phyloP scores from a whole-genome alignment of 78 protist genomes.

The Mastigamoeba balamuthi region DNA sequence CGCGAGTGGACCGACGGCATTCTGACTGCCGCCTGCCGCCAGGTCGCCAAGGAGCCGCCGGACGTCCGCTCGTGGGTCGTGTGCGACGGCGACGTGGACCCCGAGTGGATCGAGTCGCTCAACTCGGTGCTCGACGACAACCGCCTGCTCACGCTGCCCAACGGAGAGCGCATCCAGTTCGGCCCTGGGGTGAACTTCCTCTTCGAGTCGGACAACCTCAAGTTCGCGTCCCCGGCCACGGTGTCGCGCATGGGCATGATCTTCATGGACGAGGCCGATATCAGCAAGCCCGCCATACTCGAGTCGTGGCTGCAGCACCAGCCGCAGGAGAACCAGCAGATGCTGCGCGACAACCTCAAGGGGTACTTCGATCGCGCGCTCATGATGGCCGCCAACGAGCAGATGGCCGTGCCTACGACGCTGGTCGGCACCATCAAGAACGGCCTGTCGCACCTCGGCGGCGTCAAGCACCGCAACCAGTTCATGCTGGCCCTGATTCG shows the following conservation, averaged over 20 bases:
- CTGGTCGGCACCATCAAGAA: constrained; percentile 27
- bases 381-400: neutral
- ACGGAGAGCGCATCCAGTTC: constrained; percentile 93
- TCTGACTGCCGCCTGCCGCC: constrained; percentile 74
- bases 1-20: constrained; percentile 99
- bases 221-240: constrained; percentile 96
- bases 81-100: constrained; percentile 98
- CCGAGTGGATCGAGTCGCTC: constrained; percentile 98
- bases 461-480: constrained; percentile 3
- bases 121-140: constrained; percentile 97
- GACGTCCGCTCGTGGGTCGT: constrained; percentile 86
- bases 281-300: neutral
- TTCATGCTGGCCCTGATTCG: constrained; percentile 39
- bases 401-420: neutral
- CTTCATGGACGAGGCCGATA: constrained; percentile 68
- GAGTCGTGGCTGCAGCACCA: neutral
- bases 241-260: constrained; percentile 98
- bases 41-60: constrained; percentile 40
- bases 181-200: constrained; percentile 80
- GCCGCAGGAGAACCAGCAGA: neutral
- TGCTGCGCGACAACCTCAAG: neutral
- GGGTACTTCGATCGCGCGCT: neutral
- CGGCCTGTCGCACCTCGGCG: constrained; percentile 44
- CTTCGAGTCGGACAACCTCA: constrained; percentile 86
- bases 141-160: constrained; percentile 94